phyloP scores from a whole-genome alignment of 2,329 filamentous ascomycete species.

The Elsinoe fawcettii region DNA sequence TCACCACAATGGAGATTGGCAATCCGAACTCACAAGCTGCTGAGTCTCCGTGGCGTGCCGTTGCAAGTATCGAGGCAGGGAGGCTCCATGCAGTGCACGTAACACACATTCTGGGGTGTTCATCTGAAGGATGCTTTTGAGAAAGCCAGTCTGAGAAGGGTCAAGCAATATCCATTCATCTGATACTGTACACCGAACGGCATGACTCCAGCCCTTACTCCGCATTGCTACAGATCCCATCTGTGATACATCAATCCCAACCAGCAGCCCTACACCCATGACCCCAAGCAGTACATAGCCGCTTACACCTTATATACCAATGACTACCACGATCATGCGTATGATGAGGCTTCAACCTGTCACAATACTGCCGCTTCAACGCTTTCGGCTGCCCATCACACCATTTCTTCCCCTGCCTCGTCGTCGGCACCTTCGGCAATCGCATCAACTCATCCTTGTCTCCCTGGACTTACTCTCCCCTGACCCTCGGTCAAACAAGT shows the following conservation, averaged over 20 bases:
- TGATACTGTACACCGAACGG: neutral
- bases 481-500: neutral
- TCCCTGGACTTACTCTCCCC: conserved; percentile 10
- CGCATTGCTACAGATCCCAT: no score
- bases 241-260: neutral
- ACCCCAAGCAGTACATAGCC: neutral
- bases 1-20: no score
- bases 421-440: conserved; percentile 10
- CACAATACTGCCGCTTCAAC: neutral
- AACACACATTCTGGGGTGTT: no score
- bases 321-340: neutral
- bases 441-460: conserved; percentile 15
- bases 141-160: no score
- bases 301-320: neutral
- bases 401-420: conserved; percentile 8
- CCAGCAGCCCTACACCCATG: neutral
- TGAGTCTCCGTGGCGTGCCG: no score
- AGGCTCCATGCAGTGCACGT: no score
- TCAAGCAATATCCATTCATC: no score
- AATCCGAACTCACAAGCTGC: no score
- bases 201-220: no score
- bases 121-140: no score
- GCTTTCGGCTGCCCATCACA: neutral
- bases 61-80: no score
- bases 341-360: neutral